phyloP scores from a whole-genome alignment of 2,329 filamentous ascomycete genomes.

The Aspergillus quadrilineatus region DNA sequence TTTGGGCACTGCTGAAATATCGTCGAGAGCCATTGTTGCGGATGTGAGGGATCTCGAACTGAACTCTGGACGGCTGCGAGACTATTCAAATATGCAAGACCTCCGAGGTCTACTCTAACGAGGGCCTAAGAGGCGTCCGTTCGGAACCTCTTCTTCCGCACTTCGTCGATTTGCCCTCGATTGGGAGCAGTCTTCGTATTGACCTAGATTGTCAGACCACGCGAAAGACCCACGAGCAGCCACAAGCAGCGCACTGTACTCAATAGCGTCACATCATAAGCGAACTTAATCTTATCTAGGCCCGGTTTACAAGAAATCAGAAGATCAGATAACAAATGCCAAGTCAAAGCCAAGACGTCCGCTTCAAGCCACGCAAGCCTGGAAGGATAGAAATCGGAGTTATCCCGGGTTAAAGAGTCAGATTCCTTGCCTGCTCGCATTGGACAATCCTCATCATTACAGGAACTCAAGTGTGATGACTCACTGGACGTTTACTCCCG shows the following conservation, averaged over 20 bases:
- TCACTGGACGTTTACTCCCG: slow-evolving; percentile 15
- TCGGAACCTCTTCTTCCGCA: too few species aligned
- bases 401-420: neutral
- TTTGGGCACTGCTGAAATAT: neutral
- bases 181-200: too few species aligned
- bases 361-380: neutral
- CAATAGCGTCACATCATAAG: neutral
- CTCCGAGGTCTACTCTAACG: too few species aligned
- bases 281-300: slow-evolving; percentile 14
- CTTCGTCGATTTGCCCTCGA: too few species aligned
- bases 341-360: neutral
- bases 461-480: neutral
- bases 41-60: too few species aligned
- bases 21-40: slow-evolving; percentile 1
- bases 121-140: too few species aligned
- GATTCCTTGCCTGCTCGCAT: neutral
- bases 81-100: too few species aligned
- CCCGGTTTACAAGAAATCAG: neutral
- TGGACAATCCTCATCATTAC: neutral
- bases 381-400: too few species aligned
- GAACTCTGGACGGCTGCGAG: too few species aligned
- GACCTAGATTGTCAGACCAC: too few species aligned
- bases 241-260: neutral
- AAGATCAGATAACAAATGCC: slow-evolving; percentile 9
- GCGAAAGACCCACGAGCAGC: too few species aligned